These are phyloP conservation scores for Euphorbia peplus DNA, from an alignment of 345 rosid species.

Conservation along the genomic window DNA sequence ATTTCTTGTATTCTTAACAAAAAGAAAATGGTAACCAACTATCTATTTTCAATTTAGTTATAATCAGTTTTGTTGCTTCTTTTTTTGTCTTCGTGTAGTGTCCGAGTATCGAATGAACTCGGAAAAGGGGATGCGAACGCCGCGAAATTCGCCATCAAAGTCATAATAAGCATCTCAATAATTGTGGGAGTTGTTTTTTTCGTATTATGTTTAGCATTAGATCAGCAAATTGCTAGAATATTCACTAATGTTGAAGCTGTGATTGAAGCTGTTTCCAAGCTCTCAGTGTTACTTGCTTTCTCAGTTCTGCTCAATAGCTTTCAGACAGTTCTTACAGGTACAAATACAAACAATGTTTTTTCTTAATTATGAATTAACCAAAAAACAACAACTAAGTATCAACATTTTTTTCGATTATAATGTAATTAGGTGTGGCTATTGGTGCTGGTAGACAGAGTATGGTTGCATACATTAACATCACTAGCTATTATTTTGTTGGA, in stretches of 20 bases:
- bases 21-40: no score
- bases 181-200: conserved; percentile 40
- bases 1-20: background rate
- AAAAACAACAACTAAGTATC: no score
- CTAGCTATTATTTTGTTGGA: conserved; percentile 58
- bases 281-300: conserved; percentile 57
- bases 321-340: conserved; percentile 58
- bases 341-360: background rate
- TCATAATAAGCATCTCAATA: conserved; percentile 31
- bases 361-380: background rate
- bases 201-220: conserved; percentile 40
- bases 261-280: conserved; percentile 38
- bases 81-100: conserved; percentile 24
- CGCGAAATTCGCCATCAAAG: conserved; percentile 50
- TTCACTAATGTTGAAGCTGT: conserved; percentile 41
- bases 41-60: no score
- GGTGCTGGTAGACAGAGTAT: conserved; percentile 68
- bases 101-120: conserved; percentile 60
- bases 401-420: background rate
- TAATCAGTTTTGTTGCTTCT: background rate
- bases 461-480: conserved; percentile 57
- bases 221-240: conserved; percentile 36
- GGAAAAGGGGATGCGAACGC: conserved; percentile 55
- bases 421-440: conserved; percentile 56
- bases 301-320: conserved; percentile 60